Evolutionary conservation across 331 rosid genomes (phyloP).

Genomic region (Quercus lobata): DNA sequence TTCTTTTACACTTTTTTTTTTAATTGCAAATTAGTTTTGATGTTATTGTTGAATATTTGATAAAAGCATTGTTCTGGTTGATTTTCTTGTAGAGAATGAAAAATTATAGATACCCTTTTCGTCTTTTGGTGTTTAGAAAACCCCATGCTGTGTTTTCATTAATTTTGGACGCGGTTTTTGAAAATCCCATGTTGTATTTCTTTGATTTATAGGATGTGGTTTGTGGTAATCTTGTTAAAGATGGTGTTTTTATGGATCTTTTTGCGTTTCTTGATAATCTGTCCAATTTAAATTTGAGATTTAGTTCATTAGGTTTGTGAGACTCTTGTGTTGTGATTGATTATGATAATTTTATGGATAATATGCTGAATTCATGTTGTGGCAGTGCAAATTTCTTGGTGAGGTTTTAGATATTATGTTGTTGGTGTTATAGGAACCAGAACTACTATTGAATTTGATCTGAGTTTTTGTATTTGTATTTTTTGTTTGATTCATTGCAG

Average conservation of each 20-base stretch:
- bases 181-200: background rate
- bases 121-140: background rate
- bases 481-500: conserved; percentile 34
- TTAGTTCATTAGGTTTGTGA: background rate
- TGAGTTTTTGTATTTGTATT: background rate
- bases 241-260: background rate
- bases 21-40: background rate
- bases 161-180: background rate
- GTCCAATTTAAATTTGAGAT: background rate
- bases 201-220: background rate
- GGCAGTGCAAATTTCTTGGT: background rate
- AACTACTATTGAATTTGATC: background rate
- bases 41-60: background rate
- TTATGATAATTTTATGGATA: background rate
- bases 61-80: background rate
- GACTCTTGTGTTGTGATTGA: background rate
- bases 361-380: background rate
- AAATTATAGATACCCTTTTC: background rate
- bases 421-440: background rate
- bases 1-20: background rate
- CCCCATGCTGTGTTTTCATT: background rate
- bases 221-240: background rate
- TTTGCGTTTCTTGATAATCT: background rate
- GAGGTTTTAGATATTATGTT: background rate
- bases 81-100: background rate